Evolutionary conservation across 495 filamentous ascomycete species (phyloP), one percentile per base, ranked within the genome.

Genomic region (Xylaria cubensis): DNA sequence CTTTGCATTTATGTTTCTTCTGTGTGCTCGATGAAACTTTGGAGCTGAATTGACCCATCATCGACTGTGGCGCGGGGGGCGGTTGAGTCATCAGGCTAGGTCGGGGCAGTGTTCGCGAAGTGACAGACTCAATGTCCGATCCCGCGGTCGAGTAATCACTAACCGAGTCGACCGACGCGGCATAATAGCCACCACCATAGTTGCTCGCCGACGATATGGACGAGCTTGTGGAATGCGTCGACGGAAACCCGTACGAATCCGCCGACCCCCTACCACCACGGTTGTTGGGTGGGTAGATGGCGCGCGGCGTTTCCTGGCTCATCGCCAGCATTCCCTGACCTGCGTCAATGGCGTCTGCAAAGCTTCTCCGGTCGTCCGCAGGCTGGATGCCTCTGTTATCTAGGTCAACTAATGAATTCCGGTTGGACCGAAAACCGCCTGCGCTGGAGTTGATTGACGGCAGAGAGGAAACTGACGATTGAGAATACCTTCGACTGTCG

Each of bases 1-100:
- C 93, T 86, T 98, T 98, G 88, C 96, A 99, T 84, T 97, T 98
- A 85, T 99, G 96, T 86, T 98, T 99, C 90, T 99, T 99, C 79
- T 98, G 95, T 36, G 96, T 94, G 83, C 93, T 97, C 29, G 94
- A 95, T 12, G 94, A 93, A 61, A 98, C 91, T 80, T 98, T 98
- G 56, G 96, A 98, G 85, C 93, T 98, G 85, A 99, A 99, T 73
- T 97, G 95, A 61, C 93, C 90, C 96, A 99, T 99, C 94, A 99
- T 98, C 4, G 94, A 95, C 78, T 96, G 93, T 17, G 94, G 95
- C 41, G 94, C 94, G 0, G 94, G 93, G 41, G 94, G 94, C 7
- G 86, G 84, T 72, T 82, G 89, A 67, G 86, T 89, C 59, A 87
- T 86, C 71, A 97, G 83, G 24, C 89, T 88, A 9, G 95, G 93